phyloP scores from a whole-genome alignment of 2,329 filamentous ascomycete species.

The Diaporthe batatas region DNA sequence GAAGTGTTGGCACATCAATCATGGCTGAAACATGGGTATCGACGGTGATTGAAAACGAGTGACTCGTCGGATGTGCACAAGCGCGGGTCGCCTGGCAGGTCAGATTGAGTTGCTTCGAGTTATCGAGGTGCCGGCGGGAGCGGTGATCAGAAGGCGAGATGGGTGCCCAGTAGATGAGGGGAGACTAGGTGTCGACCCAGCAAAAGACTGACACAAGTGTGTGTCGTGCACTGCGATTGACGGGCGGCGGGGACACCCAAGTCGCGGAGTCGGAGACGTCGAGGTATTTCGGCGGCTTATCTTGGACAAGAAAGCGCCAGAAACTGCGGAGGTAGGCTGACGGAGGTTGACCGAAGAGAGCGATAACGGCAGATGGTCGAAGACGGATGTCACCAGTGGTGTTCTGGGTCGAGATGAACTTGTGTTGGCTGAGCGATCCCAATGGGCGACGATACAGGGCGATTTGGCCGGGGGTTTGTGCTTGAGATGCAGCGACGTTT shows the following conservation, averaged over 20 bases:
- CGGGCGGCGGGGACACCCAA: background rate
- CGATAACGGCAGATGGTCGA: slow-evolving; percentile 27
- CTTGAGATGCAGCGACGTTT: slow-evolving; percentile 28
- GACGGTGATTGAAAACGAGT: slow-evolving; percentile 22
- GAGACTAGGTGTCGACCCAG: background rate
- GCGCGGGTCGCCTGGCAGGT: slow-evolving; percentile 5
- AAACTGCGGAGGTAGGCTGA: slow-evolving; percentile 32
- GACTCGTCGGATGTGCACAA: slow-evolving; percentile 7
- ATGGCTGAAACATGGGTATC: slow-evolving; percentile 51
- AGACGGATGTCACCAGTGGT: slow-evolving; percentile 15
- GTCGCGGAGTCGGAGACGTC: slow-evolving; percentile 11
- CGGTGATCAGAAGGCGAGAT: background rate
- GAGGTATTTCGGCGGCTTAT: slow-evolving; percentile 21
- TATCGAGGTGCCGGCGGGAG: slow-evolving; percentile 1
- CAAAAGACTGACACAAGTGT: background rate
- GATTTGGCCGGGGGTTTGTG: slow-evolving; percentile 16
- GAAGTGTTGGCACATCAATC: slow-evolving; percentile 48
- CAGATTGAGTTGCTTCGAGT: background rate
- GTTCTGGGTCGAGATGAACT: slow-evolving; percentile 11
- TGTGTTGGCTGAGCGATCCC: slow-evolving; percentile 8
- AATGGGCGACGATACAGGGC: slow-evolving; percentile 24
- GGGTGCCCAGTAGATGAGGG: background rate
- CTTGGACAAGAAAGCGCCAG: background rate
- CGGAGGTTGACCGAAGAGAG: slow-evolving; percentile 40
- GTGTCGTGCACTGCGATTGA: slow-evolving; percentile 11